Conservation (phyloP, 139 green algal genomes). For the Dunaliella sp. region DNA sequence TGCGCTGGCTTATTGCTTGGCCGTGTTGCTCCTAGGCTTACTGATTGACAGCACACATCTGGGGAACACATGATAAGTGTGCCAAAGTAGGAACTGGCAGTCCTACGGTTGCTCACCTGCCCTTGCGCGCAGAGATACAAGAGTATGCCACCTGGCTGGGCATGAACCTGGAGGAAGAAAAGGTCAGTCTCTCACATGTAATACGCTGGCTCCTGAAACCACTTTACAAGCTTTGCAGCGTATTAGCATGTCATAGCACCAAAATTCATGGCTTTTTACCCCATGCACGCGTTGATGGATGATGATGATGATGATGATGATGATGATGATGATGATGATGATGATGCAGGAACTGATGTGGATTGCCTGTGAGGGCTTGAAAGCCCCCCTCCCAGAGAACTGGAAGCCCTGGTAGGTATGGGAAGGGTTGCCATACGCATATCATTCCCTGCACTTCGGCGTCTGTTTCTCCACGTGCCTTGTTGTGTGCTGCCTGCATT, state of each 20-base stretch:
- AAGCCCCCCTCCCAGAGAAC: slow-evolving; percentile 67
- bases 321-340: neutral
- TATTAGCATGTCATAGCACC: neutral
- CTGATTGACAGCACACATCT: neutral
- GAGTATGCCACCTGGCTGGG: slow-evolving; percentile 84
- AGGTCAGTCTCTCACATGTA: slow-evolving; percentile 23
- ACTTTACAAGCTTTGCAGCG: neutral
- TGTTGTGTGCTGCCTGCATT: neutral
- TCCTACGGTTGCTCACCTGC: no score
- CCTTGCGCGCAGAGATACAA: slow-evolving; percentile 57
- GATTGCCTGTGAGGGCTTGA: slow-evolving; percentile 75
- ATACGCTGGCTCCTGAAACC: neutral
- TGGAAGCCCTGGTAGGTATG: slow-evolving; percentile 75
- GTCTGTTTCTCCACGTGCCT: neutral
- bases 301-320: neutral
- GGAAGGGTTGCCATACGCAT: neutral
- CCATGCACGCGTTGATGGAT: neutral
- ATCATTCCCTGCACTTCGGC: neutral
- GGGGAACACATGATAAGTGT: neutral
- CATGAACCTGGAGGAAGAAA: slow-evolving; percentile 71
- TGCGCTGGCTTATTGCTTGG: neutral
- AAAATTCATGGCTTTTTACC: neutral
- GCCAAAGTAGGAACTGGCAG: no score
- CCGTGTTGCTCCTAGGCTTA: neutral
- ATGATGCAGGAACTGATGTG: slow-evolving; percentile 66